phyloP scores from a whole-genome alignment of 2,329 filamentous ascomycete genomes.

The Alternaria sp. region DNA sequence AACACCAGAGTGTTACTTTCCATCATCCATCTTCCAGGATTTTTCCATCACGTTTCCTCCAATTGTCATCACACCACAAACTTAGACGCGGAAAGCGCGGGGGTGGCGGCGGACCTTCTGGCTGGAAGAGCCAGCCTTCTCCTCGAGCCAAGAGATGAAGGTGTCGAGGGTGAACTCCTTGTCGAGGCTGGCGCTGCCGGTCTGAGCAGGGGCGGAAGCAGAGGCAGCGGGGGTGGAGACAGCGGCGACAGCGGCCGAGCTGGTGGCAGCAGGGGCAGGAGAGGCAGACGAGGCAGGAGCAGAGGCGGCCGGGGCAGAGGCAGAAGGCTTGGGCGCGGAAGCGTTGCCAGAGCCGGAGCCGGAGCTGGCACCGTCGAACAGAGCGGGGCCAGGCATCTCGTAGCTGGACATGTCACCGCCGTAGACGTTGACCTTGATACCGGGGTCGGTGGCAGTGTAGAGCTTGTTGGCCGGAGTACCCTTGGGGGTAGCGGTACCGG shows the following conservation, averaged over 20 bases:
- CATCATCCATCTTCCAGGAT: neutral
- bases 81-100: conserved; percentile 25
- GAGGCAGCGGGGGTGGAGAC: neutral
- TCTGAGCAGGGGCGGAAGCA: neutral
- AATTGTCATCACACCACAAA: neutral
- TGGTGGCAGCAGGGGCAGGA: conserved; percentile 5
- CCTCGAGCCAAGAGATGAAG: conserved; percentile 31
- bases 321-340: conserved; percentile 13
- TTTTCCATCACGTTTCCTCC: neutral
- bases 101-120: conserved; percentile 26
- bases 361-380: conserved; percentile 34
- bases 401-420: conserved; percentile 49
- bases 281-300: conserved; percentile 13
- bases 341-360: conserved; percentile 11
- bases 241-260: conserved; percentile 3
- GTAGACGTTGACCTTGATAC: conserved; percentile 68
- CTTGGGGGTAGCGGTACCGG: conserved; percentile 53
- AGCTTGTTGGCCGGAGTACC: conserved; percentile 59
- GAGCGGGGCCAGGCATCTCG: conserved; percentile 59
- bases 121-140: conserved; percentile 22
- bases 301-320: conserved; percentile 14
- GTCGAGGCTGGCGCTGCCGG: conserved; percentile 2
- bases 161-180: conserved; percentile 30
- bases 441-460: conserved; percentile 64
- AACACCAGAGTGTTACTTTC: conserved; percentile 3